Percentiles rank a stretch among this genome's conserved stretches.
Evolutionary conservation across 441 rosid genomes (phyloP).

Genomic region (Euphorbia celastroides): DNA sequence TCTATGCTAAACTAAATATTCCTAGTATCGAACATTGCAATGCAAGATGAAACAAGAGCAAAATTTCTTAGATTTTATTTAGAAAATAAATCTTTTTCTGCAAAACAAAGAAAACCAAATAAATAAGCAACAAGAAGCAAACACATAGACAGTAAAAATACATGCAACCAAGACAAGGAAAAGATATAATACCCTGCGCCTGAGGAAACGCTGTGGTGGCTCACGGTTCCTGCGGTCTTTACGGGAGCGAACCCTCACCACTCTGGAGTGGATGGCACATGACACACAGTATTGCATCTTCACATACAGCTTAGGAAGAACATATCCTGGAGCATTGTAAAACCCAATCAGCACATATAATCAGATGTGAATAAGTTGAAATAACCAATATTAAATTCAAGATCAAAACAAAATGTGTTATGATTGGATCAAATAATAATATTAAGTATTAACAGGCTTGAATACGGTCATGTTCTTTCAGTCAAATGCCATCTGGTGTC

Average conservation of each 20-base stretch:
- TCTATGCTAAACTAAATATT: not conserved
- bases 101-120: not conserved
- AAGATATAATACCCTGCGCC: constrained; percentile 61
- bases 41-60: not conserved
- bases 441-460: no score
- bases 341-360: not conserved
- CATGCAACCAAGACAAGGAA: not conserved
- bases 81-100: not conserved
- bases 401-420: no score
- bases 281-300: constrained; percentile 91
- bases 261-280: constrained; percentile 88
- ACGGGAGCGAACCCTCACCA: constrained; percentile 83
- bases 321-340: constrained; percentile 39
- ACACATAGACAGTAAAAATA: not conserved
- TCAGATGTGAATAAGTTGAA: no score
- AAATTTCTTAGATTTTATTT: not conserved
- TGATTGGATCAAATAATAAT: no score
- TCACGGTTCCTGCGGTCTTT: constrained; percentile 73
- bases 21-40: not conserved
- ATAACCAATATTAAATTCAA: no score
- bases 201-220: constrained; percentile 78
- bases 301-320: constrained; percentile 77
- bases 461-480: no score
- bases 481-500: no score
- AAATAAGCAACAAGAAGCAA: not conserved